Conservation (phyloP, 202 grass and related monocot genomes). For the Dendrocalamus latiflorus region DNA sequence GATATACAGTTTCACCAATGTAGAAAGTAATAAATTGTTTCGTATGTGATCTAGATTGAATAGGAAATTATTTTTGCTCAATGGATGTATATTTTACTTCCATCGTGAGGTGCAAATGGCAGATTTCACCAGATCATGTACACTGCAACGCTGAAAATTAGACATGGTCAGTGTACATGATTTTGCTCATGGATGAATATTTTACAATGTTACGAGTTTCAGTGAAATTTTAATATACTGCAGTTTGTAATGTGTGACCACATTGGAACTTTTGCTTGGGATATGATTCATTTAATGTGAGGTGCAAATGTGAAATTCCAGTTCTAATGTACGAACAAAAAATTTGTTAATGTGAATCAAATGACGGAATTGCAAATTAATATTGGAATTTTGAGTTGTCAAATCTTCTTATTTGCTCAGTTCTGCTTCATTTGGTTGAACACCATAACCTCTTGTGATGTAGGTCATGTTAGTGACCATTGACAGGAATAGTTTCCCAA, state of each 20-base stretch:
- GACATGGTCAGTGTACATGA: too few species aligned
- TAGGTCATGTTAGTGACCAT: not conserved
- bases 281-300: not conserved
- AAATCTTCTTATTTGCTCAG: not conserved
- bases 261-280: not conserved
- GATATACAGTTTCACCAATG: not conserved
- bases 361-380: not conserved
- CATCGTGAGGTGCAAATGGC: not conserved
- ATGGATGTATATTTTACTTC: not conserved
- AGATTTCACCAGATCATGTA: too few species aligned
- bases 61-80: not conserved
- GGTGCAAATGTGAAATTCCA: not conserved
- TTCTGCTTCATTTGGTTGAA: not conserved
- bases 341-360: not conserved
- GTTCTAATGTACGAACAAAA: not conserved
- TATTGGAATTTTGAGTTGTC: not conserved
- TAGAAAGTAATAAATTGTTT: not conserved
- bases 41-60: not conserved
- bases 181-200: not conserved
- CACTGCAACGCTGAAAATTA: too few species aligned
- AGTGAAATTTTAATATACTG: not conserved
- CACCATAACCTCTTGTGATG: not conserved
- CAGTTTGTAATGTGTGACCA: not conserved
- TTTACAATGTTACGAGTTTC: slow-evolving; percentile 1
- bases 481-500: not conserved